Percentiles rank a stretch among this genome's conserved stretches.
phyloP scores from a whole-genome alignment of 305 asterid genomes.

The Rubia occidens region DNA sequence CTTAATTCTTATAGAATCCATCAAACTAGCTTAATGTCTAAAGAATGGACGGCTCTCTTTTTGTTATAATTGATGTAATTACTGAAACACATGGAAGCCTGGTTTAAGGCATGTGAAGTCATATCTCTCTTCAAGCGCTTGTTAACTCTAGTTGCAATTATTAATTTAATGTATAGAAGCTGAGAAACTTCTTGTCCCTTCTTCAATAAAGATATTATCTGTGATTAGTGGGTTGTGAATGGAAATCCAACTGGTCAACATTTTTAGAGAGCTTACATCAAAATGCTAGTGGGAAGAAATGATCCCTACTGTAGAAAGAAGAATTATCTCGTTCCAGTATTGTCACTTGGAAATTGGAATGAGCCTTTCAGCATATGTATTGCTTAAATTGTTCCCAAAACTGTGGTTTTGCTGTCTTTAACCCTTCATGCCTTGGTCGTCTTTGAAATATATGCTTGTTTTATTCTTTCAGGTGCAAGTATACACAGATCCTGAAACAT shows the following conservation, averaged over 20 bases:
- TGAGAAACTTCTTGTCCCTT: background rate
- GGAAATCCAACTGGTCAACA: background rate
- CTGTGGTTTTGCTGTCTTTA: background rate
- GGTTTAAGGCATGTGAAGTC: background rate
- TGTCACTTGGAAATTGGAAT: background rate
- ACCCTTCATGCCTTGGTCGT: background rate
- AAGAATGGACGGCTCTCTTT: background rate
- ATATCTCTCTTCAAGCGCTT: background rate
- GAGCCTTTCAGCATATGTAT: background rate
- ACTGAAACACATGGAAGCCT: background rate
- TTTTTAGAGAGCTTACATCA: background rate
- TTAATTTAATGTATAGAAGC: background rate
- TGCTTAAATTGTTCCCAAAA: background rate
- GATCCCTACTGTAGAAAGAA: background rate
- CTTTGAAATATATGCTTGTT: constrained; percentile 5
- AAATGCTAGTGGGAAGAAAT: background rate
- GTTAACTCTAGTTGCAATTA: background rate
- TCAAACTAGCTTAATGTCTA: background rate
- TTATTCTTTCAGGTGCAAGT: constrained; percentile 53
- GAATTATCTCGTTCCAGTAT: background rate
- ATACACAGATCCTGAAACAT: constrained; percentile 52
- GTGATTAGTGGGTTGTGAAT: background rate
- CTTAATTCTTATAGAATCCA: background rate
- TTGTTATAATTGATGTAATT: background rate
- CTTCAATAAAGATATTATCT: background rate